phyloP scores from a whole-genome alignment of 2,329 filamentous ascomycete genomes.

The Neobulgaria alba region DNA sequence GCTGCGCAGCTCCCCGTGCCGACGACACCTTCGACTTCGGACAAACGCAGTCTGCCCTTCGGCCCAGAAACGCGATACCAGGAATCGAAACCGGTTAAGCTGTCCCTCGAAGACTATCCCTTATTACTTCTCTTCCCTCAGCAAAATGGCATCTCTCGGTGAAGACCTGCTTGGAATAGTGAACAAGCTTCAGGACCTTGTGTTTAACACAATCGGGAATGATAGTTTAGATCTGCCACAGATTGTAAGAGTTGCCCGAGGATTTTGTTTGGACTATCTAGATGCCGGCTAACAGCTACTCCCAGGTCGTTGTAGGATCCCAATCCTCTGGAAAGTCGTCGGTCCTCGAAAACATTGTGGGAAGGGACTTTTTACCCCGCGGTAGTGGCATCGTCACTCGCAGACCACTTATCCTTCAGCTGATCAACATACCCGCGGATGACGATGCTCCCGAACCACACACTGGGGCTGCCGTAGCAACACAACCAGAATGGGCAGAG shows the following conservation, averaged over 20 bases:
- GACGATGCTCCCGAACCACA: slow-evolving; percentile 65
- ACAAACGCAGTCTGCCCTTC: no score
- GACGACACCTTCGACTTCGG: no score
- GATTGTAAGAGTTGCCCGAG: slow-evolving; percentile 59
- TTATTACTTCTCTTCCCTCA: slow-evolving; percentile 7
- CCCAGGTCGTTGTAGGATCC: slow-evolving; percentile 90
- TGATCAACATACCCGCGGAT: slow-evolving; percentile 86
- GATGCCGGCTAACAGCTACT: slow-evolving; percentile 14
- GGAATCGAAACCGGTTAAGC: slow-evolving; percentile 5
- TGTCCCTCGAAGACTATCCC: slow-evolving; percentile 1
- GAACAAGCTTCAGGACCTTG: slow-evolving; percentile 96
- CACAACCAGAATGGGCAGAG: slow-evolving; percentile 74
- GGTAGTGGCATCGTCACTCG: slow-evolving; percentile 95
- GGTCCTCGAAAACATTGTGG: slow-evolving; percentile 97
- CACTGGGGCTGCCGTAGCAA: slow-evolving; percentile 63
- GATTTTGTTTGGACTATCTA: slow-evolving; percentile 10
- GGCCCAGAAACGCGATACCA: no score
- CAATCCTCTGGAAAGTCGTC: slow-evolving; percentile 98
- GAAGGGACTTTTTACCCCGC: slow-evolving; percentile 90
- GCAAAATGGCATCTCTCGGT: slow-evolving; percentile 79
- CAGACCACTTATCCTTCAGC: slow-evolving; percentile 87
- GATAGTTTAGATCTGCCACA: slow-evolving; percentile 95
- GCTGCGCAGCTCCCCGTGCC: no score
- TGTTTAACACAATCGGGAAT: slow-evolving; percentile 99
- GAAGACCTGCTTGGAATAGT: slow-evolving; percentile 92